These are phyloP conservation scores for Delitschia confertaspora DNA, from an alignment of 495 filamentous ascomycete genomes.

Conservation along the genomic window DNA sequence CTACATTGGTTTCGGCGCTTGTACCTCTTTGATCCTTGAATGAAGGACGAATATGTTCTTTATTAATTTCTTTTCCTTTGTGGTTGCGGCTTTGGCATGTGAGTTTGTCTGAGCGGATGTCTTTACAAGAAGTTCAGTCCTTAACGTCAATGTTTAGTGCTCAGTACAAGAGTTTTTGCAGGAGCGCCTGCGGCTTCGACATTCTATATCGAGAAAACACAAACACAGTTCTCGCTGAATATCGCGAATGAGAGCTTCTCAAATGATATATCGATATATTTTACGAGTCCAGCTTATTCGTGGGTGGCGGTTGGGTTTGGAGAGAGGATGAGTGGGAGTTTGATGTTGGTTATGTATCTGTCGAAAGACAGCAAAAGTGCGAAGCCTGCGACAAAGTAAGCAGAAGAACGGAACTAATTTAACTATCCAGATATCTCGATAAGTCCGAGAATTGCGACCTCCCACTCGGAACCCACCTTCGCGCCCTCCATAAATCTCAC, in stretches of 20 bases:
- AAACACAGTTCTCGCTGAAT: slow-evolving; percentile 25
- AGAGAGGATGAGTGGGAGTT: slow-evolving; percentile 16
- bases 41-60: too few species aligned
- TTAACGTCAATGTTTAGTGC: too few species aligned
- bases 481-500: slow-evolving; percentile 11
- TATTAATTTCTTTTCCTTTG: too few species aligned
- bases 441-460: slow-evolving; percentile 24
- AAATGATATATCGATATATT: slow-evolving; percentile 22
- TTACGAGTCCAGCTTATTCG: slow-evolving; percentile 23
- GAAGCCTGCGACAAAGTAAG: background rate
- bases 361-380: slow-evolving; percentile 18
- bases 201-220: slow-evolving; percentile 18
- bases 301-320: slow-evolving; percentile 26
- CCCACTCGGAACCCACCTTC: slow-evolving; percentile 24
- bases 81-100: too few species aligned
- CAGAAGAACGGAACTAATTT: slow-evolving; percentile 1
- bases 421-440: slow-evolving; percentile 23
- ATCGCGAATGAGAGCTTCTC: slow-evolving; percentile 13
- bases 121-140: too few species aligned
- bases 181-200: slow-evolving; percentile 17
- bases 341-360: slow-evolving; percentile 26
- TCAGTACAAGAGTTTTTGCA: too few species aligned
- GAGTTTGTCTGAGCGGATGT: too few species aligned
- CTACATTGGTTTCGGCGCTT: too few species aligned
- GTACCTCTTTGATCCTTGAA: too few species aligned